A percentile compares a stretch with the other conserved stretches of the same genome.
phyloP scores from a whole-genome alignment of 495 filamentous ascomycete species.

The Aspergillus egyptiacus region DNA sequence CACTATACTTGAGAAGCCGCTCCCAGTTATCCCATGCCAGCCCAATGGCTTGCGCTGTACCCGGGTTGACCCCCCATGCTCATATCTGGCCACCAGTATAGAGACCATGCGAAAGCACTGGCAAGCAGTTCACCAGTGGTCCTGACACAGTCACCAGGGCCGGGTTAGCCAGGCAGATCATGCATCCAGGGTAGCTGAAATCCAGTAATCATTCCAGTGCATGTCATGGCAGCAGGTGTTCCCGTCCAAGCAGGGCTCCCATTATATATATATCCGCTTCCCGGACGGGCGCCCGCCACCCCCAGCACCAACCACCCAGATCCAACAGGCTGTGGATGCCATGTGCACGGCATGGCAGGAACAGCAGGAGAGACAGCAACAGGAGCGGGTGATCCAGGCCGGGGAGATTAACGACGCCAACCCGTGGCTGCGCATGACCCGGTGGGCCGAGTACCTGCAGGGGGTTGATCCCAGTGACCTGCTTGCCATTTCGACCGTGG shows the following conservation, averaged over 20 bases:
- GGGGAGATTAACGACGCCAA: conserved; percentile 5
- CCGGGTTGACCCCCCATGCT: neutral
- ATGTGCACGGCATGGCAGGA: neutral
- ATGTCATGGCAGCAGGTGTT: conserved; percentile 2
- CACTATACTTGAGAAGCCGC: neutral
- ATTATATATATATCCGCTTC: conserved; percentile 2
- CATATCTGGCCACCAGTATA: neutral
- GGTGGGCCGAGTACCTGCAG: conserved; percentile 6
- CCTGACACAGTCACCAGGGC: neutral
- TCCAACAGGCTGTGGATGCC: neutral
- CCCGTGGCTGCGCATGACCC: conserved; percentile 10
- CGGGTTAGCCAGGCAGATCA: neutral
- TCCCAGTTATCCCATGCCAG: neutral
- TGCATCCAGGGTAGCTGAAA: neutral
- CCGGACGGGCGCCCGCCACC: neutral
- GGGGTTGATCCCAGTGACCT: neutral
- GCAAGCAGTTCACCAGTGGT: neutral
- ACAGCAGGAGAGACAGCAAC: neutral
- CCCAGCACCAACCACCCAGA: neutral
- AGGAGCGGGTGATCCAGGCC: neutral
- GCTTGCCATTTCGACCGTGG: neutral
- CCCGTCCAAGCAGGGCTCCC: neutral
- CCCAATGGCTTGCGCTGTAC: neutral
- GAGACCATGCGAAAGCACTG: neutral
- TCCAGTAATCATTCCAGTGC: neutral